A percentile compares a stretch with the other conserved stretches of the same genome.
Conservation (phyloP, 371 early-diverging fungal genomes). For the Rhizomucor miehei region DNA sequence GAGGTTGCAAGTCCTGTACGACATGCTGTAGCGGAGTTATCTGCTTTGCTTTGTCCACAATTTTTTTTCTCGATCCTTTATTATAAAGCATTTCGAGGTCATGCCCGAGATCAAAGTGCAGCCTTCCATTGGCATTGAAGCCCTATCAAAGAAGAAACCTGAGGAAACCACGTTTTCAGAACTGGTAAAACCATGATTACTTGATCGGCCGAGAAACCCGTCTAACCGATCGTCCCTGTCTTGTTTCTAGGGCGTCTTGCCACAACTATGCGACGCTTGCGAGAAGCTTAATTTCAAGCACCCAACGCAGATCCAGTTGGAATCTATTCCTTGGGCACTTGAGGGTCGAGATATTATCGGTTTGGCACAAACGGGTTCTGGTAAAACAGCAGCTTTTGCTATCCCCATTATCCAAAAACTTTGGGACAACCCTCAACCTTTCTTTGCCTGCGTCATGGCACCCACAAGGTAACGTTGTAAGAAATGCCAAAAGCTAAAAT, state of each 20-base stretch:
- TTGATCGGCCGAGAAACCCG: no score
- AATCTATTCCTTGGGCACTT: conserved; percentile 87
- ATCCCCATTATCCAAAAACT: conserved; percentile 93
- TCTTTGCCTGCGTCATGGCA: conserved; percentile 95
- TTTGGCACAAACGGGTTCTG: conserved; percentile 94
- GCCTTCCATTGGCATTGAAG: conserved; percentile 17
- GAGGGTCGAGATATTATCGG: conserved; percentile 94
- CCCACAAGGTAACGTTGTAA: conserved; percentile 95
- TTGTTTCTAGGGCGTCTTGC: conserved; percentile 70
- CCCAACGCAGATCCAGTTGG: conserved; percentile 93
- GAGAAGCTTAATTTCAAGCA: conserved; percentile 82
- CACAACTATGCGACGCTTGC: conserved; percentile 87
- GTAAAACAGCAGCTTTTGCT: conserved; percentile 98
- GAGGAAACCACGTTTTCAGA: conserved; percentile 29
- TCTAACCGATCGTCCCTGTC: not conserved
- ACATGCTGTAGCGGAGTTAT: no score
- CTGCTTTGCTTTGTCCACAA: not conserved
- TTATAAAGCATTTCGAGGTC: not conserved
- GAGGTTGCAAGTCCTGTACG: no score
- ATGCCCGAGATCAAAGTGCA: conserved; percentile 19
- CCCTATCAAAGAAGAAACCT: conserved; percentile 20
- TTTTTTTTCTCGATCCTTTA: conserved; percentile 3
- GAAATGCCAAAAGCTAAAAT: not conserved
- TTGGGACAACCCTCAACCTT: conserved; percentile 84
- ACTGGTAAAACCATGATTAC: conserved; percentile 11